Conservation (phyloP, 305 asterid genomes). For the Fraxinus angustifolia region DNA sequence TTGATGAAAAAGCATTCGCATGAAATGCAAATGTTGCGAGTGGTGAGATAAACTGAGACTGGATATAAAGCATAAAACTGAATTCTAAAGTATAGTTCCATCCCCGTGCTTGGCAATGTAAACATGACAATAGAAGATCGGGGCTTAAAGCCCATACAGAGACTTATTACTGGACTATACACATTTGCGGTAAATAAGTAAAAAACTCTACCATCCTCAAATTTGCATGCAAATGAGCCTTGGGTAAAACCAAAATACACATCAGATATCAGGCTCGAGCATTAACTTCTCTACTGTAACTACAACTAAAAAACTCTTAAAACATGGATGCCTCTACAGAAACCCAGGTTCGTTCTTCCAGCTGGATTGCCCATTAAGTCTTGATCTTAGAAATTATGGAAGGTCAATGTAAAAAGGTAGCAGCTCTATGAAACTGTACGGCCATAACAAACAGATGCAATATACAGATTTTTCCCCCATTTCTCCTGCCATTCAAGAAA, state of each 20-base stretch:
- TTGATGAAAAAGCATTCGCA: background rate
- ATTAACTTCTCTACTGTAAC: conserved; percentile 17
- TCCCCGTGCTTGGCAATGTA: conserved; percentile 7
- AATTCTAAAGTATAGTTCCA: background rate
- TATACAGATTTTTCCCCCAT: conserved; percentile 80
- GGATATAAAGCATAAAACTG: background rate
- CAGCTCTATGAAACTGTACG: conserved; percentile 66
- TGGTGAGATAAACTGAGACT: background rate
- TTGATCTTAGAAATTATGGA: background rate
- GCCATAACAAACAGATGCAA: conserved; percentile 80
- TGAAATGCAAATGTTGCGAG: background rate
- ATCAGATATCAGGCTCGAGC: conserved; percentile 5
- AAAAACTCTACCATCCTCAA: background rate
- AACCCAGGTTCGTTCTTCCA: background rate
- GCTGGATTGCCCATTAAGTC: background rate
- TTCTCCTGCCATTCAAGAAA: conserved; percentile 54
- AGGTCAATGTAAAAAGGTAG: conserved; percentile 1
- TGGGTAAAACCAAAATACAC: background rate
- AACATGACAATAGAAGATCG: background rate
- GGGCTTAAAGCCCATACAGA: background rate
- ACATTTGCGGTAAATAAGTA: background rate
- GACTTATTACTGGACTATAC: background rate
- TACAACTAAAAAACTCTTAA: conserved; percentile 13
- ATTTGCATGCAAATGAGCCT: background rate
- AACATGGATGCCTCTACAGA: background rate